These are phyloP conservation scores for Mucor circinelloides DNA, from an alignment of 371 early-diverging fungal species.

Conservation along the genomic window DNA sequence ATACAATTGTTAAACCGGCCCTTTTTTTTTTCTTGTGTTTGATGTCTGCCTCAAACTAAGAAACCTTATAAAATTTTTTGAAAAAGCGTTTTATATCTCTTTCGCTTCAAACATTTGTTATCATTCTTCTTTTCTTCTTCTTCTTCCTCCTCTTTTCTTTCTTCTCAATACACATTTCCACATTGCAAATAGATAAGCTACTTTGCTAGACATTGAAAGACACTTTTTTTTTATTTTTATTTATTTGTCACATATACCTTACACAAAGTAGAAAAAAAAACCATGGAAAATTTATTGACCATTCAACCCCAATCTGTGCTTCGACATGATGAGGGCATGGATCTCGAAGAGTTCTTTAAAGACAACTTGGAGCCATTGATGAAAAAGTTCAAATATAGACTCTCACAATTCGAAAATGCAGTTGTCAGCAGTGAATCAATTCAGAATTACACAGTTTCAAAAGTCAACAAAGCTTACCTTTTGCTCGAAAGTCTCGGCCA, in stretches of 20 bases:
- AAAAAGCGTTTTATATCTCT: neutral
- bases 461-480: constrained; percentile 36
- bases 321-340: constrained; percentile 36
- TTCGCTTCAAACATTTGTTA: neutral
- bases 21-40: constrained; percentile 7
- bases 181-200: neutral
- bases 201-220: neutral
- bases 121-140: neutral
- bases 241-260: neutral
- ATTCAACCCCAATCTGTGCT: constrained; percentile 28
- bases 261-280: neutral
- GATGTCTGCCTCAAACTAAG: constrained; percentile 3
- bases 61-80: neutral
- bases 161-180: neutral
- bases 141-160: neutral
- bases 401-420: constrained; percentile 41
- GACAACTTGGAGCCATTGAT: constrained; percentile 44
- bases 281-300: constrained; percentile 49
- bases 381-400: constrained; percentile 45
- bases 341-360: constrained; percentile 47
- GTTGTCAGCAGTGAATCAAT: constrained; percentile 34
- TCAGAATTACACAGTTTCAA: constrained; percentile 35
- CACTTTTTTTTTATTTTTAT: neutral
- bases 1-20: constrained; percentile 1
- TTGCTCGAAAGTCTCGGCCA: constrained; percentile 37